Evolutionary conservation across 169 alveolate species (phyloP).

Genomic region (Plasmodium yoelii): DNA sequence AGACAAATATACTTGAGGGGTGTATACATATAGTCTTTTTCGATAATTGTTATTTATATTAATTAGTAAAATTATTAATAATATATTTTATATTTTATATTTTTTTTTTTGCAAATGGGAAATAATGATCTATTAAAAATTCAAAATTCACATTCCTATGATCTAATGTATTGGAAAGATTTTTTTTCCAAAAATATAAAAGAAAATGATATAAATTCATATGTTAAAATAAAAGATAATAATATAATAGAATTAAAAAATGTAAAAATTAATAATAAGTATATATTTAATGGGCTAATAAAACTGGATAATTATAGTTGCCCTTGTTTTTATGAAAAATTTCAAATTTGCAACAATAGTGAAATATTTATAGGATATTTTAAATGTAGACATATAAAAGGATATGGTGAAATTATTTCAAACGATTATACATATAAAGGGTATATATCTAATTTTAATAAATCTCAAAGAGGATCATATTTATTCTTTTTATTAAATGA

Average conservation of each 20-base stretch:
- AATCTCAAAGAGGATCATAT: slow-evolving; percentile 1
- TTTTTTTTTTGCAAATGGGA: not conserved
- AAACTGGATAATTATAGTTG: slow-evolving; percentile 16
- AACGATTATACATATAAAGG: slow-evolving; percentile 16
- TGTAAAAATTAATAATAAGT: slow-evolving; percentile 11
- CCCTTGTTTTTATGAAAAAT: slow-evolving; percentile 15
- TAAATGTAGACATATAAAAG: slow-evolving; percentile 18
- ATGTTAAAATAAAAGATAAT: slow-evolving; percentile 11
- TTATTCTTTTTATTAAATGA: not conserved
- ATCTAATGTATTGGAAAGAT: slow-evolving; percentile 12
- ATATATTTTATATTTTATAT: not conserved
- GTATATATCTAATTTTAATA: slow-evolving; percentile 15
- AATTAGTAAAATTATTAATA: no score
- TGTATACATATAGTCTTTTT: not conserved
- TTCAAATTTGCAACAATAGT: not conserved
- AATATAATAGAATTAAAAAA: slow-evolving; percentile 16
- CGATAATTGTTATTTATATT: not conserved
- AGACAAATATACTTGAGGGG: not conserved
- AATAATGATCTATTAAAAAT: not conserved
- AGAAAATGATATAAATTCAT: not conserved
- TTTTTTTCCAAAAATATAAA: slow-evolving; percentile 15
- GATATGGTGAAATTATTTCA: slow-evolving; percentile 35
- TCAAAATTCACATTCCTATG: not conserved
- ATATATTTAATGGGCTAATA: slow-evolving; percentile 2
- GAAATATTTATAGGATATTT: slow-evolving; percentile 25